Evolutionary conservation across 192 early-diverging fungal genomes (phyloP), one percentile per base, ranked within the genome.

Genomic region (Mortierella claussenii): DNA sequence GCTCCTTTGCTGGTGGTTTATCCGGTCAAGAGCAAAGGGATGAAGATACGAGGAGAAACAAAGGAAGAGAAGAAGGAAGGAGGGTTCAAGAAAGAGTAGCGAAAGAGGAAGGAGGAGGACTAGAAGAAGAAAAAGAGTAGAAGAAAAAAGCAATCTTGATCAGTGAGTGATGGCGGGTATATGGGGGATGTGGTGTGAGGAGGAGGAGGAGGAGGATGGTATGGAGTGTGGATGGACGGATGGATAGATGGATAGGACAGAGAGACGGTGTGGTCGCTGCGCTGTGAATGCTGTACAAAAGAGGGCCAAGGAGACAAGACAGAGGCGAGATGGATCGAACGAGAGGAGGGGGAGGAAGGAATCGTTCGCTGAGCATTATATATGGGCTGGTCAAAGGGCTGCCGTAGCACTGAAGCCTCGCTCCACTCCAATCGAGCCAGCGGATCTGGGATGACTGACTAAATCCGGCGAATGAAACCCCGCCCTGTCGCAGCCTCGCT

Each of bases 381-480:
- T n/a, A n/a, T n/a, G n/a, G n/a, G n/a, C n/a, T n/a, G n/a, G n/a
- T n/a, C n/a, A n/a, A n/a, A n/a, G n/a, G n/a, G n/a, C n/a, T n/a
- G n/a, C n/a, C n/a, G n/a, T n/a, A n/a, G 40, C 40, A 49, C 9
- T 26, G 47, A 49, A 49, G 27, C 47, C 47, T 26, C 21, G 9
- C 23, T 26, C 21, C 9, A 42, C 10, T 42, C 5, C 21, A 26
- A 26, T 49, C 27, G 47, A 24, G 21, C 5, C 45, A 5, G 45
- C 45, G 17, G 45, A 7, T 5, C 45, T 6, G 17, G 21, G 5
- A 40, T 54, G 52, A 12, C 13, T 55, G 36, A 55, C 54, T 55
- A 55, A 55, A 55, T 24, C 27, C 36, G 36, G 36, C 21, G 34
- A 40, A 55, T 55, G 54, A 55, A 55, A 55, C 54, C 54, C 54